Percentiles rank a stretch among this genome's conserved stretches.
Conservation (phyloP, 176 grass and related monocot genomes). For the Microstegium vimineum region DNA sequence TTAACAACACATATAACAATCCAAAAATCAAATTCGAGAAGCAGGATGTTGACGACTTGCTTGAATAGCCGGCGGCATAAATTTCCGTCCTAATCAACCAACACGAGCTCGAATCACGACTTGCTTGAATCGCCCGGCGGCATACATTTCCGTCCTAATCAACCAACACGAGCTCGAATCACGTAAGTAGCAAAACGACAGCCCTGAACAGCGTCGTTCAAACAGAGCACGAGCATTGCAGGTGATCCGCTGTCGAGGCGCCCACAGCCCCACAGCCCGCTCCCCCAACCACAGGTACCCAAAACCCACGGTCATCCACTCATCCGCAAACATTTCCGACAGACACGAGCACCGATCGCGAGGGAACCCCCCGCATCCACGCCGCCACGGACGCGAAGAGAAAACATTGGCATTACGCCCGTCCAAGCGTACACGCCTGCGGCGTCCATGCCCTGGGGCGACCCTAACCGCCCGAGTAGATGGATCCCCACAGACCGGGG, state of each 20-base stretch:
- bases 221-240: background rate
- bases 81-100: background rate
- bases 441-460: background rate
- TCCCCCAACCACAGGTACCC: background rate
- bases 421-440: background rate
- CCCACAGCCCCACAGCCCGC: background rate
- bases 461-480: no score
- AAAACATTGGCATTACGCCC: background rate
- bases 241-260: background rate
- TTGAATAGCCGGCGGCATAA: background rate
- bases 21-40: background rate
- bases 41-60: background rate
- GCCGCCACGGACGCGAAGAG: background rate
- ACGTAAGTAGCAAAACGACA: background rate
- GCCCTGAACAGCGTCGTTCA: background rate
- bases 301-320: background rate
- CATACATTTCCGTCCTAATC: background rate
- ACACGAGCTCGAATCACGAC: background rate
- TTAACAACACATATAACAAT: background rate
- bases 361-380: background rate
- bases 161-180: background rate
- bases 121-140: background rate
- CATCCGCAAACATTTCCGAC: background rate
- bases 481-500: background rate
- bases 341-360: background rate